Conservation (phyloP, 2,329 filamentous ascomycete species). For the Rutstroemia sp. region DNA sequence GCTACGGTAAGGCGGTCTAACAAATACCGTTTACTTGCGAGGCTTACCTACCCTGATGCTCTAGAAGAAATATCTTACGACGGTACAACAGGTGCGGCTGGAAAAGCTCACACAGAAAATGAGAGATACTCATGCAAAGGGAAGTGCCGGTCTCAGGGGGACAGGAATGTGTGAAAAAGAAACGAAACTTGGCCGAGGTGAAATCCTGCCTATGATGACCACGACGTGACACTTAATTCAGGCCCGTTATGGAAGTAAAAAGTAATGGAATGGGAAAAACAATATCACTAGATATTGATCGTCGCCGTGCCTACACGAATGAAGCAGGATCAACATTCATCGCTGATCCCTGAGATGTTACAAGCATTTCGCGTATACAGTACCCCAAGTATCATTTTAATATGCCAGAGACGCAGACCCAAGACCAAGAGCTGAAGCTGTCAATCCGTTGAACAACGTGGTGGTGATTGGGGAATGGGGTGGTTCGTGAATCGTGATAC, state of each 20-base stretch:
- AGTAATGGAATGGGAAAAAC: not conserved
- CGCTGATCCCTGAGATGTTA: not conserved
- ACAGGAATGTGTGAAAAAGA: not conserved
- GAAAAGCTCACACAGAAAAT: not conserved
- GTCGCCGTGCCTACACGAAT: not conserved
- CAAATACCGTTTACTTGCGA: not conserved
- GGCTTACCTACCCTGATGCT: not conserved
- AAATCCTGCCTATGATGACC: not conserved
- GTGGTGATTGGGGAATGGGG: not conserved
- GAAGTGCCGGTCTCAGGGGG: not conserved
- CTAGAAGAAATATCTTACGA: not conserved
- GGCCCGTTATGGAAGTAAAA: not conserved
- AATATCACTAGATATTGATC: not conserved
- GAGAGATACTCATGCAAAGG: not conserved
- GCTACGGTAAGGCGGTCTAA: not conserved
- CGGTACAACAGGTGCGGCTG: not conserved
- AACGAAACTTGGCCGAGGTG: not conserved
- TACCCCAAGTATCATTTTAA: not conserved
- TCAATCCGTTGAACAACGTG: not conserved
- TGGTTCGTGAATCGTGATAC: not conserved
- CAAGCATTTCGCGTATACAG: not conserved
- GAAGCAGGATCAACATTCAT: not conserved
- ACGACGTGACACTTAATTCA: not conserved
- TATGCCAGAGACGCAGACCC: not conserved
- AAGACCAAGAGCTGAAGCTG: not conserved